Conservation (phyloP, 176 grass and related monocot species). For the Triticum monococcum region DNA sequence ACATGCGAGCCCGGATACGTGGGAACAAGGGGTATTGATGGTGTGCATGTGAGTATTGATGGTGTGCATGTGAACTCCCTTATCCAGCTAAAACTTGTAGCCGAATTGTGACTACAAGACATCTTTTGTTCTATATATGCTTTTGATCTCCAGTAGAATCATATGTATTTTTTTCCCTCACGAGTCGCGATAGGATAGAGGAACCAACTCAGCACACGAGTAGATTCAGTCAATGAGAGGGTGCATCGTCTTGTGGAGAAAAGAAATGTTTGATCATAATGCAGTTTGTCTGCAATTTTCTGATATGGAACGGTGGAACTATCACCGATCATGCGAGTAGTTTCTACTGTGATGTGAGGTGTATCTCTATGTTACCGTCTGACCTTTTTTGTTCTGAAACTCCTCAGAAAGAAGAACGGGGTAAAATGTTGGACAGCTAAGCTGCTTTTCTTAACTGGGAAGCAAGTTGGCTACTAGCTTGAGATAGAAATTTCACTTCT, state of each 20-base stretch:
- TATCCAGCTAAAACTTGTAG: neutral
- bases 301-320: neutral
- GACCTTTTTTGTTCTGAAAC: neutral
- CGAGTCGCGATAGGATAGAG: neutral
- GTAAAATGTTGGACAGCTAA: neutral
- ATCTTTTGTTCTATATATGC: neutral
- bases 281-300: neutral
- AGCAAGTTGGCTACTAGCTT: neutral
- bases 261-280: neutral
- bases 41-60: conserved; percentile 40
- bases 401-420: neutral
- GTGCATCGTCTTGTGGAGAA: neutral
- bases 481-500: too few relatives aligned
- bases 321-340: too few relatives aligned
- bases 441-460: neutral
- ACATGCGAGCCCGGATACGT: conserved; percentile 95
- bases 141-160: neutral
- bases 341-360: too few relatives aligned
- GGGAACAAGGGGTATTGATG: conserved; percentile 91
- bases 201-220: neutral
- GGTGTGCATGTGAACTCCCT: neutral
- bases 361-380: too few relatives aligned
- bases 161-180: neutral
- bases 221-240: neutral
- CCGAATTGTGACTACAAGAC: neutral